Percentiles rank a stretch among this genome's conserved stretches.
Evolutionary conservation across 2,329 filamentous ascomycete species (phyloP).

Genomic region (Fusarium sp.): DNA sequence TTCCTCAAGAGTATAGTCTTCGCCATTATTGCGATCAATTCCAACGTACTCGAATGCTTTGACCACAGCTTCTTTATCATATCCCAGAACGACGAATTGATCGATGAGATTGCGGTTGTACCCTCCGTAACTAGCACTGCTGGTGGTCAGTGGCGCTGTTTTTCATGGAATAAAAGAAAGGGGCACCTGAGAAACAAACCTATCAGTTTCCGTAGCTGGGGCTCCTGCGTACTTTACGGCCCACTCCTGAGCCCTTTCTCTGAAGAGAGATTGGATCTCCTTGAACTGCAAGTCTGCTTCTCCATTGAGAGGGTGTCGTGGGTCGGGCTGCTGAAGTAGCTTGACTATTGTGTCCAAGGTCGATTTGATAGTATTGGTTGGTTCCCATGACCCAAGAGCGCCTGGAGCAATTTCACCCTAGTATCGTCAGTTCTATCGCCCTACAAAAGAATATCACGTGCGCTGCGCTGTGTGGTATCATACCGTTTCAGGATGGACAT

Average conservation of each 20-base stretch:
- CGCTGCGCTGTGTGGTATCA: fast-evolving
- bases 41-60: not conserved
- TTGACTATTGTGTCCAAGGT: not conserved
- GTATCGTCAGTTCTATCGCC: not conserved
- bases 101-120: not conserved
- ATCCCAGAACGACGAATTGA: fast-evolving
- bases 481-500: not conserved
- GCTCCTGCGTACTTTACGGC: not conserved
- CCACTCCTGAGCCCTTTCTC: not conserved
- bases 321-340: not conserved
- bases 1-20: not conserved
- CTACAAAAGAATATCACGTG: fast-evolving
- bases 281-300: not conserved
- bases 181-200: not conserved
- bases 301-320: fast-evolving
- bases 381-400: not conserved
- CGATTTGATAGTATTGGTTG: not conserved
- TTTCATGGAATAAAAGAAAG: fast-evolving
- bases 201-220: fast-evolving
- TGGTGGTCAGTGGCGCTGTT: not conserved
- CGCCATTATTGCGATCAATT: not conserved
- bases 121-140: not conserved
- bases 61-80: not conserved
- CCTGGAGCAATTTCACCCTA: not conserved
- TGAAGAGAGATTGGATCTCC: not conserved